phyloP scores from a whole-genome alignment of 257 asterid species.

The Handroanthus guayacan region DNA sequence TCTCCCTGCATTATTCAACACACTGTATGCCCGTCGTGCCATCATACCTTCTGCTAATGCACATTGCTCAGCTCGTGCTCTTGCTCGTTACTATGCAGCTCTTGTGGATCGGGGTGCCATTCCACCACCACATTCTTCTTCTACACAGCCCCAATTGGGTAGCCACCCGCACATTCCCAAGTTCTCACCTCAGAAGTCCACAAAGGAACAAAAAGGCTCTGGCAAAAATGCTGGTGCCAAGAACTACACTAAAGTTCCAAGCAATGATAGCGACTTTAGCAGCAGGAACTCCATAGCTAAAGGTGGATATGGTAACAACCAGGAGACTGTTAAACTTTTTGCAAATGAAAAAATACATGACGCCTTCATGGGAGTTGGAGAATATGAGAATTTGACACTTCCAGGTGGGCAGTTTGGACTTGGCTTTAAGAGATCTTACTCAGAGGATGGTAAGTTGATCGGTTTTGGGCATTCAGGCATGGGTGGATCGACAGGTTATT shows the following conservation, averaged over 20 bases:
- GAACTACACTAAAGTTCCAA: constrained; percentile 57
- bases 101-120: constrained; percentile 72
- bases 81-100: constrained; percentile 94
- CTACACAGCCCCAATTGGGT: constrained; percentile 77
- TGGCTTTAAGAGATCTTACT: constrained; percentile 77
- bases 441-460: constrained; percentile 64
- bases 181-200: constrained; percentile 50
- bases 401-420: constrained; percentile 81
- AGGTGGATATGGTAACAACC: constrained; percentile 14
- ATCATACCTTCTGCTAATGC: constrained; percentile 88
- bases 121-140: constrained; percentile 69
- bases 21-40: constrained; percentile 85
- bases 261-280: constrained; percentile 36
- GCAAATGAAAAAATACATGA: constrained; percentile 68
- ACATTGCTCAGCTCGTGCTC: constrained; percentile 99
- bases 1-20: constrained; percentile 76
- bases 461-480: constrained; percentile 97
- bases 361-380: constrained; percentile 78
- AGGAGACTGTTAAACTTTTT: constrained; percentile 51
- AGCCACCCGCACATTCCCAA: constrained; percentile 82
- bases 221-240: constrained; percentile 30
- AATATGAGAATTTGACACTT: constrained; percentile 64
- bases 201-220: constrained; percentile 51
- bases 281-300: constrained; percentile 21
- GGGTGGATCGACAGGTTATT: constrained; percentile 92